Evolutionary conservation across 2,329 filamentous ascomycete genomes (phyloP), one percentile per base, ranked within the genome.

Genomic region (Pseudogymnoascus sp.): DNA sequence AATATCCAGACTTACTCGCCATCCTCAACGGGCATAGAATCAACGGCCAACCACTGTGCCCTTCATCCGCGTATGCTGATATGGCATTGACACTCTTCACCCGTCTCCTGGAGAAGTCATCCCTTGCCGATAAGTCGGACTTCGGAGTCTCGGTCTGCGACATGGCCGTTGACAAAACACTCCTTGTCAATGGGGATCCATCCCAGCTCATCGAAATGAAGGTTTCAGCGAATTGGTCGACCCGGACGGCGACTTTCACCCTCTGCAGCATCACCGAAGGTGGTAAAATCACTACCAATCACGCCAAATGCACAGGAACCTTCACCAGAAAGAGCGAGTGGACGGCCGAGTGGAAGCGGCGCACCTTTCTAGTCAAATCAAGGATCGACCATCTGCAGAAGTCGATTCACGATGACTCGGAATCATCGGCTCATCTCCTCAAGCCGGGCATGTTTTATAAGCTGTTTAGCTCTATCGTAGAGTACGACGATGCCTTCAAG

Each of bases 31-130:
- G 83, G 33, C 83, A 85, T 69, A 74, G 80, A 68, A 80, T 85
- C 66, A 84, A 85, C 68, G 81, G 81, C 62, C 77, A 78, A 64
- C 78, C 81, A 31, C 75, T 85, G 29, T 81, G 77, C 26, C 73
- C 68, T 5, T 69, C 70, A 6, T 75, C 76, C 1, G 67, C 87
- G 12, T 86, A 86, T 66, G 82, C 80, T 12, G 83, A 86, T 66
- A 83, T 86, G 74, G 83, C 81, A 8, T 75, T 85, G 73, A 84
- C 82, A 14, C 72, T 84, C 21, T 62, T 79, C 49, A 79, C 81
- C 66, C 83, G 85, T 67, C 75, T 84, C 23, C 78, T 79, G 69
- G 78, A 79, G 68, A 12, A 77, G 77, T 11, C 77, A 76, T 38
- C 71, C 33, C 8, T 35, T 35, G 33, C 33, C 10, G 33, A 35